Conservation (phyloP, 2,329 filamentous ascomycete genomes). For the Aspergillus fructus region DNA sequence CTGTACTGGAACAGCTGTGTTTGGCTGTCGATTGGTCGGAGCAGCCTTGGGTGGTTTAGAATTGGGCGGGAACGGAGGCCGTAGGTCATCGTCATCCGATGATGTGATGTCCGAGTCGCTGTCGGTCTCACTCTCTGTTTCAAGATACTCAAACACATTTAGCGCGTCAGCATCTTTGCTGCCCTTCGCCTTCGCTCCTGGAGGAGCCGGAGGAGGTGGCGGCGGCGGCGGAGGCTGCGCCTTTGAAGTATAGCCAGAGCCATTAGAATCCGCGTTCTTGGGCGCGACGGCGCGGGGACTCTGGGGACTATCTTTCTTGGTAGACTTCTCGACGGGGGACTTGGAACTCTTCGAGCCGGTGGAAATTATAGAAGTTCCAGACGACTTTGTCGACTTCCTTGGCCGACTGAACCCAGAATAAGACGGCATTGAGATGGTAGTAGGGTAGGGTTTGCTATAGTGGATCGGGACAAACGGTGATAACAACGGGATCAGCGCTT, state of each 20-base stretch:
- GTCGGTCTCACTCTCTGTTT: constrained; percentile 25
- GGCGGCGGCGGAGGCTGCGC: constrained; percentile 15
- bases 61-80: constrained; percentile 11
- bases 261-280: constrained; percentile 17
- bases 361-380: constrained; percentile 25
- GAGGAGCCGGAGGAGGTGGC: not conserved
- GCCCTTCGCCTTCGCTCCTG: constrained; percentile 15
- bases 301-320: constrained; percentile 12
- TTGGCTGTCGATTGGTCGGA: constrained; percentile 6
- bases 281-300: constrained; percentile 12
- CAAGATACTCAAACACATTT: constrained; percentile 43
- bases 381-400: constrained; percentile 28
- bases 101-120: constrained; percentile 22
- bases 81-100: constrained; percentile 18
- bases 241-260: constrained; percentile 16
- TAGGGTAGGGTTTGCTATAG: constrained; percentile 4
- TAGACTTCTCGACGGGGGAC: constrained; percentile 17
- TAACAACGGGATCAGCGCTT: not conserved
- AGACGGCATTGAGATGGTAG: constrained; percentile 30
- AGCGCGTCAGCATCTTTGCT: constrained; percentile 24
- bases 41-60: constrained; percentile 7
- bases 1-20: constrained; percentile 15
- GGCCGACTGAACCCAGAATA: constrained; percentile 23
- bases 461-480: not conserved
- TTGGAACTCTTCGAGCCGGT: constrained; percentile 21